Evolutionary conservation across 2,329 filamentous ascomycete genomes (phyloP).

Genomic region (Colletotrichum lupini): DNA sequence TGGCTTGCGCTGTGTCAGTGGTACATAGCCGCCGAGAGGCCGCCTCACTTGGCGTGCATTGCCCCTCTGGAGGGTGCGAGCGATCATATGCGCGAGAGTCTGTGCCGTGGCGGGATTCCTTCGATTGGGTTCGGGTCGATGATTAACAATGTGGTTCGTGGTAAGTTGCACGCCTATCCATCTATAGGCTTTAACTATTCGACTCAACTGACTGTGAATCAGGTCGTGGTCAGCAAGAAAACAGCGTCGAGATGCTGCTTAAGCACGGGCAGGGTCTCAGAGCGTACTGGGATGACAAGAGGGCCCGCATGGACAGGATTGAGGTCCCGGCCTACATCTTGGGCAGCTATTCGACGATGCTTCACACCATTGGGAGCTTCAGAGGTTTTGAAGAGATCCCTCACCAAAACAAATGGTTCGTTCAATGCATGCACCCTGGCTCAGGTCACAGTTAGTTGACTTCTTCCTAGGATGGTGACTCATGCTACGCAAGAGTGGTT

Average conservation of each 20-base stretch:
- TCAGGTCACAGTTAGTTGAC: neutral
- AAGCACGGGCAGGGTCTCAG: neutral
- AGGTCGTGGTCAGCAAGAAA: slow-evolving; percentile 5
- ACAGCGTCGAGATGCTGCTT: neutral
- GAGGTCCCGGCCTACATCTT: slow-evolving; percentile 7
- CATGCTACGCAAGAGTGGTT: slow-evolving; percentile 44
- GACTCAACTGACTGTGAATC: rapidly evolving
- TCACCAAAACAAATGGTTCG: slow-evolving; percentile 21
- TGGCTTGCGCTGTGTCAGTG: slow-evolving; percentile 14
- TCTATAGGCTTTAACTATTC: neutral
- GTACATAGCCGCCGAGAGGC: slow-evolving; percentile 13
- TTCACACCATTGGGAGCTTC: slow-evolving; percentile 19
- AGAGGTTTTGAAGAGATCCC: slow-evolving; percentile 17
- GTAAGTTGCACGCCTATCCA: neutral
- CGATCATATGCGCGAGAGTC: slow-evolving; percentile 4
- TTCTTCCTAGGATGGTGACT: neutral
- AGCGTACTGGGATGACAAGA: slow-evolving; percentile 18
- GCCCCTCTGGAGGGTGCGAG: slow-evolving; percentile 11
- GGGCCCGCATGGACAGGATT: slow-evolving; percentile 7
- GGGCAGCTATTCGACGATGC: slow-evolving; percentile 4
- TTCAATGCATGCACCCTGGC: neutral
- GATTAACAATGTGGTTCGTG: neutral
- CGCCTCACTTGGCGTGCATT: slow-evolving; percentile 10
- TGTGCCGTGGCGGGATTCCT: neutral
- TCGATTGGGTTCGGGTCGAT: neutral